Conservation (phyloP, 768 basidiomycete genomes). For the Leccinum uliginosum region DNA sequence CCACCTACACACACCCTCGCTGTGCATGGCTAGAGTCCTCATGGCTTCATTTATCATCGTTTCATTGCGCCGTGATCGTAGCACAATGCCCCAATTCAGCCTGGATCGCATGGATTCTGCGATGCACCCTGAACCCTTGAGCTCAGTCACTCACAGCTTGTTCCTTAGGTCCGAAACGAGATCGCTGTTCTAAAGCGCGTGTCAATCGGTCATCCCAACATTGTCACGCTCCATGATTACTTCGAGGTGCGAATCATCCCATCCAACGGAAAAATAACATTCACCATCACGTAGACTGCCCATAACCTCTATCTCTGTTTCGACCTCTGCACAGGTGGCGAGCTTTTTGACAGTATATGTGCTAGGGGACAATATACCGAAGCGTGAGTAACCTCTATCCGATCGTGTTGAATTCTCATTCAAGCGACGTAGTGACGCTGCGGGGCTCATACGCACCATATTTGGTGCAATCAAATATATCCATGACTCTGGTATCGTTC, state of each 20-base stretch:
- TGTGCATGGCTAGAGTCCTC: conserved; percentile 1
- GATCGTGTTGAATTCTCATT: conserved; percentile 17
- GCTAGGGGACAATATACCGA: conserved; percentile 97
- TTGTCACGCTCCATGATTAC: conserved; percentile 94
- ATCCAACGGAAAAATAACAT: neutral
- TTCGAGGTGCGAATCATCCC: conserved; percentile 64
- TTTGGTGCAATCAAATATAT: conserved; percentile 87
- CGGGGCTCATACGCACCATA: conserved; percentile 81
- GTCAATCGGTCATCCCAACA: conserved; percentile 84
- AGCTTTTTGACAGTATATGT: conserved; percentile 98
- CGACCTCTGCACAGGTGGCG: conserved; percentile 95
- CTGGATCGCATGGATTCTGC: neutral
- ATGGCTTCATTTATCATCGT: conserved; percentile 7
- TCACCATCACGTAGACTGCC: conserved; percentile 52
- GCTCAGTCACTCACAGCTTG: conserved; percentile 6
- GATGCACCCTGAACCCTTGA: conserved; percentile 15
- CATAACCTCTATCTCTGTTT: conserved; percentile 94
- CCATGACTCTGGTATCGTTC: conserved; percentile 88
- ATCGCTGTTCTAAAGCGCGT: conserved; percentile 92
- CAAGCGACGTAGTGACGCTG: conserved; percentile 68
- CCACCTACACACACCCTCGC: neutral
- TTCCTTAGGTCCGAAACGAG: conserved; percentile 84
- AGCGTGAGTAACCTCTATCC: conserved; percentile 47
- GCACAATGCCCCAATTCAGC: conserved; percentile 1
- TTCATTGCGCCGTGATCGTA: conserved; percentile 11